phyloP scores from a whole-genome alignment of 352 stramenopile species.

The Globisporangium splendens region DNA sequence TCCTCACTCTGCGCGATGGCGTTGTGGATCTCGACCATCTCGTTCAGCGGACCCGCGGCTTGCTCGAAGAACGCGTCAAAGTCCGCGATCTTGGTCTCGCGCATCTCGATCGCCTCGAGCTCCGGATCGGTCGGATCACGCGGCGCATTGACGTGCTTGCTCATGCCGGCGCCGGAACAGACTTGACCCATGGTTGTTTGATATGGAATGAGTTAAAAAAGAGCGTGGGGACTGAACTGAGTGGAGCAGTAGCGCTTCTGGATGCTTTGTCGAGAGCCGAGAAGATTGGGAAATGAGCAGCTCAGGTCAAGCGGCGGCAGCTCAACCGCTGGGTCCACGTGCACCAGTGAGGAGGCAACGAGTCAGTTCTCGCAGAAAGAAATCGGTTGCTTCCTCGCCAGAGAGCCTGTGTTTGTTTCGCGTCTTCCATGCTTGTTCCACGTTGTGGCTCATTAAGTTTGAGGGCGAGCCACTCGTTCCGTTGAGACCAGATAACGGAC shows the following conservation, averaged over 20 bases:
- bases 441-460: no score
- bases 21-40: constrained; percentile 38
- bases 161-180: constrained; percentile 40
- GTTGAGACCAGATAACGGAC: no score
- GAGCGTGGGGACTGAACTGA: constrained; percentile 5
- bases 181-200: constrained; percentile 45
- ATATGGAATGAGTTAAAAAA: background rate
- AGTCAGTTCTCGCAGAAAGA: background rate
- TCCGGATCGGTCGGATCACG: constrained; percentile 28
- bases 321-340: no score
- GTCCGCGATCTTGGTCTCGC: constrained; percentile 23
- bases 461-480: no score
- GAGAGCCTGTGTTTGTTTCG: background rate
- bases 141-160: constrained; percentile 23
- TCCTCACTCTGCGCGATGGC: constrained; percentile 50
- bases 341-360: background rate
- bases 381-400: background rate
- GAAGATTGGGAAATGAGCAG: constrained; percentile 33
- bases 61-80: constrained; percentile 24
- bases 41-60: constrained; percentile 16
- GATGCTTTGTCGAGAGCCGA: constrained; percentile 18
- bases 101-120: constrained; percentile 26
- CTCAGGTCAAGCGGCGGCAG: background rate
- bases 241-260: constrained; percentile 7
- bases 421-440: background rate